These are phyloP conservation scores for Turnera subulata DNA, from an alignment of 345 rosid species.

Conservation along the genomic window DNA sequence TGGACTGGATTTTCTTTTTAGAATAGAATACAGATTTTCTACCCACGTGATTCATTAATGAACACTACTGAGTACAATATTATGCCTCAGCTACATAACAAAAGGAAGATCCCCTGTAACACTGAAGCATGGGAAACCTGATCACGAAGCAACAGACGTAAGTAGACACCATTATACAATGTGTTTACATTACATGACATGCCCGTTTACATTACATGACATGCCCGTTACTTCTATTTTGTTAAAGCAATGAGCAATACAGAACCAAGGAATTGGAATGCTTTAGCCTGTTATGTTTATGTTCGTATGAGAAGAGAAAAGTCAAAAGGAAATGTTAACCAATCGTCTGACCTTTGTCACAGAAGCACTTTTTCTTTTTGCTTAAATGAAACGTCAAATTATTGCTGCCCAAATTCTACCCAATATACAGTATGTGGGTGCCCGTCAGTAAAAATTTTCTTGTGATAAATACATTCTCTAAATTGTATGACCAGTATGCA, in stretches of 20 bases:
- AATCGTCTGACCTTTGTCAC: background rate
- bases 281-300: background rate
- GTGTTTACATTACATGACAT: no score
- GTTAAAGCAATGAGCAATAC: background rate
- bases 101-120: constrained; percentile 76
- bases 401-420: background rate
- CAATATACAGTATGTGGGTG: no score
- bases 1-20: constrained; percentile 4
- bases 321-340: no score
- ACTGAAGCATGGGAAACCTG: constrained; percentile 85
- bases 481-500: no score
- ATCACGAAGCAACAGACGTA: constrained; percentile 84
- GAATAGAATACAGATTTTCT: constrained; percentile 4
- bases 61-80: constrained; percentile 11
- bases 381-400: background rate
- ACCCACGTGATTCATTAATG: background rate
- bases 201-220: background rate
- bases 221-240: constrained; percentile 5
- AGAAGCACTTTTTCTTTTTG: background rate
- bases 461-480: no score
- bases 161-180: constrained; percentile 17
- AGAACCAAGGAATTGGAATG: background rate
- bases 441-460: no score
- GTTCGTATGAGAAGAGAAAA: background rate
- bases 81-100: constrained; percentile 58